Conservation (phyloP, 805 yeast species). For the Schizosaccharomyces osmophilus region DNA sequence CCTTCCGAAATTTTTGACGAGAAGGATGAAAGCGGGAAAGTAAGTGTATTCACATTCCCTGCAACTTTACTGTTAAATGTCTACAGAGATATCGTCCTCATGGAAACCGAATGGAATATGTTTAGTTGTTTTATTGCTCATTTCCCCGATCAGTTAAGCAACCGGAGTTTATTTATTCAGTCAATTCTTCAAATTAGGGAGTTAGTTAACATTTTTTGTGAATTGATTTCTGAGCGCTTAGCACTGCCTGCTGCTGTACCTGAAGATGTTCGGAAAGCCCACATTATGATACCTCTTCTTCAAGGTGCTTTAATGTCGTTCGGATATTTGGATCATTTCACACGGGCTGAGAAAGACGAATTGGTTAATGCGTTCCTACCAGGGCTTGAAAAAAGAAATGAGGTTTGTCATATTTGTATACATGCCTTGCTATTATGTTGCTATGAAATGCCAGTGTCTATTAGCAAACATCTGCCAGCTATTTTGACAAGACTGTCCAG, state of each 20-base stretch:
- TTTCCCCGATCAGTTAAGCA: slow-evolving; percentile 45
- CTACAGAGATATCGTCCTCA: slow-evolving; percentile 25
- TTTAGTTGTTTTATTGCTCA: slow-evolving; percentile 44
- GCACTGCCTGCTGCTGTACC: slow-evolving; percentile 24
- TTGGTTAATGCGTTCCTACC: slow-evolving; percentile 33
- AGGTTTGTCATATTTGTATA: slow-evolving; percentile 52
- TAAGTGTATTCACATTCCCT: not conserved
- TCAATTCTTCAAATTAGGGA: slow-evolving; percentile 19
- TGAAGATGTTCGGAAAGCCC: slow-evolving; percentile 25
- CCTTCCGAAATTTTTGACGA: not conserved
- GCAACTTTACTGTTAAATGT: slow-evolving; percentile 23
- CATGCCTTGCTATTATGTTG: slow-evolving; percentile 56
- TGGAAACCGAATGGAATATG: slow-evolving; percentile 42
- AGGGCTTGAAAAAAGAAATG: slow-evolving; percentile 52
- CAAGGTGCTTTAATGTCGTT: slow-evolving; percentile 28
- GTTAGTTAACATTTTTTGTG: slow-evolving; percentile 27
- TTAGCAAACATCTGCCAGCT: slow-evolving; percentile 35
- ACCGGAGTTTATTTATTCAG: slow-evolving; percentile 25
- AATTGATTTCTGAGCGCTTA: slow-evolving; percentile 27
- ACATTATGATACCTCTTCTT: slow-evolving; percentile 40
- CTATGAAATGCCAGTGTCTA: slow-evolving; percentile 51
- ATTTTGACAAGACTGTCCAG: slow-evolving; percentile 12
- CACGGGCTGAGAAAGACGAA: slow-evolving; percentile 36
- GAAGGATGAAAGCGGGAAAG: not conserved
- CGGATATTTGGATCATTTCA: slow-evolving; percentile 32